phyloP scores from a whole-genome alignment of 2,329 filamentous ascomycete genomes.

The Pseudomassariella vexata region DNA sequence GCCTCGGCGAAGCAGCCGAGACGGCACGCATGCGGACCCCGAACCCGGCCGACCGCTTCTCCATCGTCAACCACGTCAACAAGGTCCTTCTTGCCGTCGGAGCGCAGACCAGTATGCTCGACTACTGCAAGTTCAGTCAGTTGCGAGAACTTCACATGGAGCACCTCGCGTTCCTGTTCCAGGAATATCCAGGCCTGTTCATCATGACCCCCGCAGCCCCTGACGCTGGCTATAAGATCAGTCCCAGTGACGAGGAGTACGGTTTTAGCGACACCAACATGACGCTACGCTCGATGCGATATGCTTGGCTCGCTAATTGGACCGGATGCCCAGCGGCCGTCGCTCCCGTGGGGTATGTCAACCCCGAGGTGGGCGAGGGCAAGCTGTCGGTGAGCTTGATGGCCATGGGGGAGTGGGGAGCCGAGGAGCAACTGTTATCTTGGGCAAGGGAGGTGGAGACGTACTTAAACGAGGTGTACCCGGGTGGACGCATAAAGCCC shows the following conservation, averaged over 20 bases:
- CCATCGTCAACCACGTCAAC: constrained; percentile 59
- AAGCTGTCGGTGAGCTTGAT: constrained; percentile 55
- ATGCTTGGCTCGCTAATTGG: constrained; percentile 80
- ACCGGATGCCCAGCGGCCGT: constrained; percentile 70
- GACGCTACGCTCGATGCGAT: constrained; percentile 75
- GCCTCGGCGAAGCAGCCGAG: constrained; percentile 64
- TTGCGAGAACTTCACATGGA: constrained; percentile 64
- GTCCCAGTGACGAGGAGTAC: constrained; percentile 53
- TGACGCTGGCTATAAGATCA: constrained; percentile 66
- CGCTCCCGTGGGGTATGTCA: constrained; percentile 68
- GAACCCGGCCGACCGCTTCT: constrained; percentile 43
- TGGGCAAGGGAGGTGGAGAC: constrained; percentile 54
- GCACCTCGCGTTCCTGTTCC: constrained; percentile 40
- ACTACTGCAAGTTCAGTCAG: constrained; percentile 68
- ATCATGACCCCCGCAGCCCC: constrained; percentile 76
- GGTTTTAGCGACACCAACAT: constrained; percentile 71
- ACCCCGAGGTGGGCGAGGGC: constrained; percentile 50
- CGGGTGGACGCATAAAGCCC: constrained; percentile 44
- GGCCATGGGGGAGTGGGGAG: constrained; percentile 62
- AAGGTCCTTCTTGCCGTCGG: constrained; percentile 63
- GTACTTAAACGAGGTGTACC: constrained; percentile 43
- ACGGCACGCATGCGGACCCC: constrained; percentile 34
- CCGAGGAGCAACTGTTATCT: constrained; percentile 55
- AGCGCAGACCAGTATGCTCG: constrained; percentile 57
- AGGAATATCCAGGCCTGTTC: constrained; percentile 66